Base-by-base conservation (phyloP, 441 rosid species). In the Adansonia gregorii region DNA sequence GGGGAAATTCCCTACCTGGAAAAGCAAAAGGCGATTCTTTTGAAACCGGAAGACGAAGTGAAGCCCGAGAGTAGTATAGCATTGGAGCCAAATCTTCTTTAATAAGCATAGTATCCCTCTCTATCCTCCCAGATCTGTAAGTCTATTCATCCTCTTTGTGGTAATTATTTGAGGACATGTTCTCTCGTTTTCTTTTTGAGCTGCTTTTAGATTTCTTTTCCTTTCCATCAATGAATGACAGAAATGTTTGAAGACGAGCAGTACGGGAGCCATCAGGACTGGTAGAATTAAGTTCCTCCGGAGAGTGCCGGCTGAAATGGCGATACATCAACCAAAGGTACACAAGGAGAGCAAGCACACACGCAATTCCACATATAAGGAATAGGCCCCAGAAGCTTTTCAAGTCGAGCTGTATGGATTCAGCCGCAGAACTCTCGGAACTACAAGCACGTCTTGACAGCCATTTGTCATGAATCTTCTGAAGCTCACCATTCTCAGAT, bases 401-500 rank as follows among this genome's bases (percentile, higher is more conserved):
- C 2, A 94, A 74, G 22, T 87, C 83, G 14, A 94, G 92, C 84
- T 91, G 93, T 61, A 90, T 96, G 6, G 86, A 78, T 10, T 82
- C 88, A n/a, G 83, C 72, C 12, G 83, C 81, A 2, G 89, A 78
- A 43, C 67, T 78, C 6, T 66, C 81, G 0, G 88, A 71, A 61
- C 87, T 67, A 76, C 97, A 92, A 46, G 83, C 80, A n/a, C 82
- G 86, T 72, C 80, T 90, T 3, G 79, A 72, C 1, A 94, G 91
- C 99, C 98, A 94, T 81, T 72, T 85, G 81, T 92, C 90, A n/a
- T 90, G 93, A 63, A 96, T 90, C 83, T 81, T 88, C 75, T 93
- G 93, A 81, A 96, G 98, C 24, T 94, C 88, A 0, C 98, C 98
- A 22, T 88, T 92, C 86, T 96, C 99, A 0, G 98, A 96, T 41